These are phyloP conservation scores for Bolboschoenoplectus hybrid DNA, from an alignment of 202 grass and related monocot genomes.

Conservation along the genomic window DNA sequence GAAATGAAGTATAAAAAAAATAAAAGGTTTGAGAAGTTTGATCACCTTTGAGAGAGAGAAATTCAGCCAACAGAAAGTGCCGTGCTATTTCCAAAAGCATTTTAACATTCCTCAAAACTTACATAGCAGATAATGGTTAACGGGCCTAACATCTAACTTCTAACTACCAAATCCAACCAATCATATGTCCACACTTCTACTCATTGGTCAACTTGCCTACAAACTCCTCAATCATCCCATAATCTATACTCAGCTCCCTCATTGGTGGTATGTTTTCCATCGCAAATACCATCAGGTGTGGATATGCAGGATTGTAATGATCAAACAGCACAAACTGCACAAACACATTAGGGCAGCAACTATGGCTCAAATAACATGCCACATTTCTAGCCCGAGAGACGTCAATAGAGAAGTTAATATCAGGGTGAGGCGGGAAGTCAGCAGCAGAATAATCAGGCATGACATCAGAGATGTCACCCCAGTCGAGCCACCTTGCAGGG, in stretches of 20 bases:
- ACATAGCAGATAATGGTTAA: constrained; percentile 26
- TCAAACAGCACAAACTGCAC: constrained; percentile 88
- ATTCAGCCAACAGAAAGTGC: constrained; percentile 28
- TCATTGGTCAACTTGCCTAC: constrained; percentile 82
- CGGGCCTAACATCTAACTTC: constrained; percentile 21
- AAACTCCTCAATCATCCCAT: constrained; percentile 78
- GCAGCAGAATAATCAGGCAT: constrained; percentile 64
- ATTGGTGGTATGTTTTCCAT: constrained; percentile 97
- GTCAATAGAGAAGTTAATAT: constrained; percentile 80
- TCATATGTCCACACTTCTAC: constrained; percentile 32
- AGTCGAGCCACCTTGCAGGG: constrained; percentile 83
- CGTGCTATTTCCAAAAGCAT: constrained; percentile 19
- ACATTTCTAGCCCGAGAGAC: constrained; percentile 94
- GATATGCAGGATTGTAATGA: constrained; percentile 78
- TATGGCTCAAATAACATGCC: constrained; percentile 98
- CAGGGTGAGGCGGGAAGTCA: constrained; percentile 52
- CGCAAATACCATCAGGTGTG: constrained; percentile 94
- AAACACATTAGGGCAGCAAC: constrained; percentile 95
- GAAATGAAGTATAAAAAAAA: neutral
- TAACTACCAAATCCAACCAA: constrained; percentile 11
- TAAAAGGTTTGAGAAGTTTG: constrained; percentile 30
- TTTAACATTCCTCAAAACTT: constrained; percentile 23
- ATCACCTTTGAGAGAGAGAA: constrained; percentile 35
- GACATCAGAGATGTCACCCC: constrained; percentile 96
- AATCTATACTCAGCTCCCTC: constrained; percentile 99